Percentiles rank a stretch among this genome's conserved stretches.
Evolutionary conservation across 768 basidiomycete species (phyloP).

Genomic region (Mycena chlorophos): DNA sequence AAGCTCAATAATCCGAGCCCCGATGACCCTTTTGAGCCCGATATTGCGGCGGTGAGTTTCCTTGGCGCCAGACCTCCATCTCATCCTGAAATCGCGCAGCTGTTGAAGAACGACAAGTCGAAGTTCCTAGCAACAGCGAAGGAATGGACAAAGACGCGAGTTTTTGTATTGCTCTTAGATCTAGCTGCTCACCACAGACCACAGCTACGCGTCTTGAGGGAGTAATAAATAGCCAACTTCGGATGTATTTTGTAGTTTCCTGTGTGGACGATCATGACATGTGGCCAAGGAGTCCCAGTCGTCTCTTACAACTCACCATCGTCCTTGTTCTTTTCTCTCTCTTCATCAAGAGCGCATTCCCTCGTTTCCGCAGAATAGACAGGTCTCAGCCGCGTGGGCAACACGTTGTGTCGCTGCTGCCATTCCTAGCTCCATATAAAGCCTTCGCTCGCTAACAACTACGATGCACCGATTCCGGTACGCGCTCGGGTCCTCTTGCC

Average conservation of each 20-base stretch:
- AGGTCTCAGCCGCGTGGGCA: constrained; percentile 47
- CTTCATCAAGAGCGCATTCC: constrained; percentile 23
- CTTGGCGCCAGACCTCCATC: neutral
- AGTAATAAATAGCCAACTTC: neutral
- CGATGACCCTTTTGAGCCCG: constrained; percentile 87
- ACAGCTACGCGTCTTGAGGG: neutral
- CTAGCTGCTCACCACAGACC: neutral
- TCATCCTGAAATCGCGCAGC: constrained; percentile 38
- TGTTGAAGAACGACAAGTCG: constrained; percentile 72
- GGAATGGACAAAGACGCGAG: constrained; percentile 84
- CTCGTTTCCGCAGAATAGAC: constrained; percentile 19
- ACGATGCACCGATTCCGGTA: constrained; percentile 84
- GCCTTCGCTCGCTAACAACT: constrained; percentile 45
- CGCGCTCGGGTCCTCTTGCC: constrained; percentile 26
- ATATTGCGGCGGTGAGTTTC: constrained; percentile 74
- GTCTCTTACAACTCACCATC: constrained; percentile 3
- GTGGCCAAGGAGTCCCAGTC: neutral
- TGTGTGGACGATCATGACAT: neutral
- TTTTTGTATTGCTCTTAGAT: constrained; percentile 1
- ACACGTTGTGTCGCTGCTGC: constrained; percentile 20
- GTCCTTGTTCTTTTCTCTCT: constrained; percentile 32
- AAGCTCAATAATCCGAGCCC: constrained; percentile 87
- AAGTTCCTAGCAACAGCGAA: constrained; percentile 78
- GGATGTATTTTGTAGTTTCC: neutral
- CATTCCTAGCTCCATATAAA: constrained; percentile 40